Evolutionary conservation across 139 green algal species (phyloP).

Genomic region (Yamagishiella unicocca): DNA sequence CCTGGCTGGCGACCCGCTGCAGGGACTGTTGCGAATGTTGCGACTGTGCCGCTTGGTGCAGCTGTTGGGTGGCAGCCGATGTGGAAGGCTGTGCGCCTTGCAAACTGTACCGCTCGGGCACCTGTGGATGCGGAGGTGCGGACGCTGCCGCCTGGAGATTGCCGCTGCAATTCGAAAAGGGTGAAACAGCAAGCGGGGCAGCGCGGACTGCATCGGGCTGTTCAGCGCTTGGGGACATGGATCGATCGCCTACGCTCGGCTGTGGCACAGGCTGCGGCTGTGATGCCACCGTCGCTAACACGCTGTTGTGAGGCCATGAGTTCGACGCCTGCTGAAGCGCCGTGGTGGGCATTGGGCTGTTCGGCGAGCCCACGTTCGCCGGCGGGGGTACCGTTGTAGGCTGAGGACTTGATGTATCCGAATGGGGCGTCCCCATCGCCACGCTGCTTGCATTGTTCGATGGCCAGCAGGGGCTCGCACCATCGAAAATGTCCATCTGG

Average conservation of each 20-base stretch:
- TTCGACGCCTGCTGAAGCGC: background rate
- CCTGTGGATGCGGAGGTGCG: background rate
- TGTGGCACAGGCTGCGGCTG: background rate
- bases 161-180: conserved; percentile 18
- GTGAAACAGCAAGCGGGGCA: background rate
- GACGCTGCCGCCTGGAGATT: background rate
- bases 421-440: conserved; percentile 1
- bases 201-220: background rate
- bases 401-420: conserved; percentile 24
- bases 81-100: background rate
- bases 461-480: background rate
- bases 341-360: background rate
- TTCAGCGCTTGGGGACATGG: background rate
- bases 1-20: conserved; percentile 22
- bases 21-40: conserved; percentile 30
- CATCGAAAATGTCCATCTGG: conserved; percentile 39
- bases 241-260: background rate
- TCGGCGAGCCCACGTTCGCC: background rate
- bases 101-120: background rate
- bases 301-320: conserved; percentile 28
- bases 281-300: background rate
- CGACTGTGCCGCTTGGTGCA: background rate
- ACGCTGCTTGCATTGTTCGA: conserved; percentile 15
- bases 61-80: background rate
- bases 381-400: background rate